phyloP scores from a whole-genome alignment of 345 rosid genomes.

The Dimocarpus longan region DNA sequence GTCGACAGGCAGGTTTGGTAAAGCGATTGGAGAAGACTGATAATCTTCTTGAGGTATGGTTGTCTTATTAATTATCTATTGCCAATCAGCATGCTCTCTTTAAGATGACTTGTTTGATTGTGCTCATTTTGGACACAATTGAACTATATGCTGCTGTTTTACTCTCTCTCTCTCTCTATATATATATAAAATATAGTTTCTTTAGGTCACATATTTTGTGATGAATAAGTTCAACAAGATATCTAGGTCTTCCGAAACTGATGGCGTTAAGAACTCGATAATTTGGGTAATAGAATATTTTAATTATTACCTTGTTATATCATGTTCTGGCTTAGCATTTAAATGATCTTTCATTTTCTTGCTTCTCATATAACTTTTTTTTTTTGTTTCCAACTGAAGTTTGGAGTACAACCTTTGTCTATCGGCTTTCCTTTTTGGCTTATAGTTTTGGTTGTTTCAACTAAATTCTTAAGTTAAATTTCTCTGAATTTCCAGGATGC shows the following conservation, averaged over 20 bases:
- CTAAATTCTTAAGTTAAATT: neutral
- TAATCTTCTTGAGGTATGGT: constrained; percentile 71
- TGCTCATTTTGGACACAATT: neutral
- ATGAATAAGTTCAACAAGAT: neutral
- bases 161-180: too few species aligned
- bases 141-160: neutral
- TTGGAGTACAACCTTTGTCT: neutral
- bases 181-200: neutral
- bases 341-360: neutral
- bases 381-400: neutral
- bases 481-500: constrained; percentile 54
- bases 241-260: neutral
- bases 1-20: constrained; percentile 98
- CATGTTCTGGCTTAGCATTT: neutral
- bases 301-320: neutral
- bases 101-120: neutral
- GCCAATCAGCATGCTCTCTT: neutral
- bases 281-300: neutral
- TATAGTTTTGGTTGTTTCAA: constrained; percentile 4
- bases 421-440: neutral
- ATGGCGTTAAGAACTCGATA: neutral
- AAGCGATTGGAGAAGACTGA: constrained; percentile 87
- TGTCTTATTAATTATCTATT: neutral
- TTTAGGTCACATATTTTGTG: neutral
- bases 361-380: neutral